These are phyloP conservation scores for Mycena chlorophos DNA, from an alignment of 768 basidiomycete genomes.

Conservation along the genomic window DNA sequence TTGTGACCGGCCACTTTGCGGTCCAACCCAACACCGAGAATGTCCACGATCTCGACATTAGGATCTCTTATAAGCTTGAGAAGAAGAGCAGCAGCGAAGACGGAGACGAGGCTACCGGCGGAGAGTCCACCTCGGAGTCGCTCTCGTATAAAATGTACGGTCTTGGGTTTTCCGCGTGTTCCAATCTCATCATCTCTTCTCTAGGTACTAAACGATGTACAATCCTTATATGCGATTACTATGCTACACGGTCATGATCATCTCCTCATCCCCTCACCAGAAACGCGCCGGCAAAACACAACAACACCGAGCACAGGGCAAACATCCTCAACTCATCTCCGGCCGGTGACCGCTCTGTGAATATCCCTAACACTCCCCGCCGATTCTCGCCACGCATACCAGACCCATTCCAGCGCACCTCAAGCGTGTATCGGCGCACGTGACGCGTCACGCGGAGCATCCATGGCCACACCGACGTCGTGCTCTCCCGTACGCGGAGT, in stretches of 20 bases:
- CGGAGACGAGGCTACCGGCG: slow-evolving; percentile 40
- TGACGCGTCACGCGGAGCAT: slow-evolving; percentile 42
- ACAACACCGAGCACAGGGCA: slow-evolving; percentile 50
- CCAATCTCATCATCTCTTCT: too few species aligned
- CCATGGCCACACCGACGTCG: slow-evolving; percentile 49
- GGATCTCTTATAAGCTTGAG: slow-evolving; percentile 73
- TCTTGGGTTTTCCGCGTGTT: too few species aligned
- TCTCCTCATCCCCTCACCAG: slow-evolving; percentile 13
- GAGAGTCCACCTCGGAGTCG: too few species aligned
- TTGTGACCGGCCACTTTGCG: slow-evolving; percentile 68
- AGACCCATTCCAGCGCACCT: slow-evolving; percentile 40
- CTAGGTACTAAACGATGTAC: too few species aligned
- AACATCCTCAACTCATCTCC: slow-evolving; percentile 71
- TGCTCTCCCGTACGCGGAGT: slow-evolving; percentile 53
- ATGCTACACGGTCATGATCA: too few species aligned
- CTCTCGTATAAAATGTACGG: slow-evolving; percentile 94
- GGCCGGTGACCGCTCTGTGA: slow-evolving; percentile 59
- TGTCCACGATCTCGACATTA: slow-evolving; percentile 93
- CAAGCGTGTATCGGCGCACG: slow-evolving; percentile 39
- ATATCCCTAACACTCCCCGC: slow-evolving; percentile 45
- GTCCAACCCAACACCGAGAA: slow-evolving; percentile 92
- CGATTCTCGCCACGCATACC: slow-evolving; percentile 34
- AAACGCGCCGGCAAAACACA: slow-evolving; percentile 53
- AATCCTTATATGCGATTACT: too few species aligned
- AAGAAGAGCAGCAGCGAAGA: slow-evolving; percentile 37